phyloP scores from a whole-genome alignment of 176 grass and related monocot genomes.

The Otatea glauca region DNA sequence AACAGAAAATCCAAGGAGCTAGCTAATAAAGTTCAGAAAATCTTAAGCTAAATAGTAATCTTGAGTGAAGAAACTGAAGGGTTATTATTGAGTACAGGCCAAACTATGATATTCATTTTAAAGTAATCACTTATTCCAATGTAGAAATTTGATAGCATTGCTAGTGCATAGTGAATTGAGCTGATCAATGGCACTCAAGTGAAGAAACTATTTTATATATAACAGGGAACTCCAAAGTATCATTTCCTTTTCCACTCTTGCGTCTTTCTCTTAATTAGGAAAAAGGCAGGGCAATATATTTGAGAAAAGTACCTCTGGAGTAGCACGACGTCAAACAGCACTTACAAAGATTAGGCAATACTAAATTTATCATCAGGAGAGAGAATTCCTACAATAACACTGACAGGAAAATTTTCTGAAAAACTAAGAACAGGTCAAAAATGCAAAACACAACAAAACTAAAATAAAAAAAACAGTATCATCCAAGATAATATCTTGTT shows the following conservation, averaged over 20 bases:
- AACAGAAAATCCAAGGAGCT: not conserved
- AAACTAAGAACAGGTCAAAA: not conserved
- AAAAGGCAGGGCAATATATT: conserved; percentile 8
- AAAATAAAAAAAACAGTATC: not conserved
- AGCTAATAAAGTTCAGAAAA: not conserved
- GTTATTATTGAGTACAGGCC: not conserved
- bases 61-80: not conserved
- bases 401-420: not conserved
- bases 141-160: conserved; percentile 22
- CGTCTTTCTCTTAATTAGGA: conserved; percentile 25
- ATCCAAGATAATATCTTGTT: not conserved
- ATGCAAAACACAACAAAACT: not conserved
- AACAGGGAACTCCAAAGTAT: not conserved
- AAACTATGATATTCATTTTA: not conserved
- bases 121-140: not conserved
- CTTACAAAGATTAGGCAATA: conserved; percentile 20
- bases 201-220: conserved; percentile 24
- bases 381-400: not conserved
- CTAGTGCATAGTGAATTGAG: not conserved
- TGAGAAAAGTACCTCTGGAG: not conserved
- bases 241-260: conserved; percentile 23
- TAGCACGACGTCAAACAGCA: conserved; percentile 1
- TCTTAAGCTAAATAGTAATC: not conserved
- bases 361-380: conserved; percentile 20
- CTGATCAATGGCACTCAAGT: conserved; percentile 6